Evolutionary conservation across 805 yeast species (phyloP).

Genomic region (Zygoascus tannicola): DNA sequence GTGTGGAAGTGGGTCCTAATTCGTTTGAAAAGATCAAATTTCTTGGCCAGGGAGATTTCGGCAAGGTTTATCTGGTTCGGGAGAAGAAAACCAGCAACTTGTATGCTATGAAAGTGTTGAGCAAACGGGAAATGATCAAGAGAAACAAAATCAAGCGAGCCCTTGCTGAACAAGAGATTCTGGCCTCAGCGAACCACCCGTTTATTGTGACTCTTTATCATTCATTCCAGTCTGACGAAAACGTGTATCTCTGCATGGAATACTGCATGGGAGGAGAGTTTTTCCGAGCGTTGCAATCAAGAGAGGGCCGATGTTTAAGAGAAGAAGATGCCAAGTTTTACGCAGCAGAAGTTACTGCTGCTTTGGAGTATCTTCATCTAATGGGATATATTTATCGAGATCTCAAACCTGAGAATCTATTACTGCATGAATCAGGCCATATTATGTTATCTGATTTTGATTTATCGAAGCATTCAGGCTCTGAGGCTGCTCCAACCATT

Average conservation of each 20-base stretch:
- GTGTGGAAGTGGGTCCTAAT: conserved; percentile 74
- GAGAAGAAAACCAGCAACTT: conserved; percentile 66
- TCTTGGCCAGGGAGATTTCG: conserved; percentile 97
- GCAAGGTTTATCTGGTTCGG: conserved; percentile 85
- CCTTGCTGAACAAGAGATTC: conserved; percentile 90
- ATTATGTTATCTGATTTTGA: conserved; percentile 97
- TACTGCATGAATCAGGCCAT: conserved; percentile 94
- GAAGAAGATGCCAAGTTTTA: conserved; percentile 89
- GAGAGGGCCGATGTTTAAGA: conserved; percentile 72
- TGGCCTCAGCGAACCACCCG: conserved; percentile 93
- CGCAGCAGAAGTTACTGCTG: conserved; percentile 96
- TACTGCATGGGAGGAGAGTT: conserved; percentile 99
- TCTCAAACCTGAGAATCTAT: conserved; percentile 90
- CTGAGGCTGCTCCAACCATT: conserved; percentile 67
- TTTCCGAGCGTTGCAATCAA: conserved; percentile 88
- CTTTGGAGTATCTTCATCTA: conserved; percentile 86
- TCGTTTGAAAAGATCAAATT: conserved; percentile 83
- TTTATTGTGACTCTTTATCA: conserved; percentile 94
- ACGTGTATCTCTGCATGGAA: conserved; percentile 91
- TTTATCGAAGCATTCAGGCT: conserved; percentile 77
- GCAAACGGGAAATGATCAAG: conserved; percentile 88
- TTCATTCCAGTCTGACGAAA: conserved; percentile 90
- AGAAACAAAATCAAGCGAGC: conserved; percentile 92
- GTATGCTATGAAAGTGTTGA: conserved; percentile 87
- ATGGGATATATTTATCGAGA: conserved; percentile 98